Base-by-base conservation (phyloP, 352 stramenopile genomes). In the Phytophthora tentaculata region DNA sequence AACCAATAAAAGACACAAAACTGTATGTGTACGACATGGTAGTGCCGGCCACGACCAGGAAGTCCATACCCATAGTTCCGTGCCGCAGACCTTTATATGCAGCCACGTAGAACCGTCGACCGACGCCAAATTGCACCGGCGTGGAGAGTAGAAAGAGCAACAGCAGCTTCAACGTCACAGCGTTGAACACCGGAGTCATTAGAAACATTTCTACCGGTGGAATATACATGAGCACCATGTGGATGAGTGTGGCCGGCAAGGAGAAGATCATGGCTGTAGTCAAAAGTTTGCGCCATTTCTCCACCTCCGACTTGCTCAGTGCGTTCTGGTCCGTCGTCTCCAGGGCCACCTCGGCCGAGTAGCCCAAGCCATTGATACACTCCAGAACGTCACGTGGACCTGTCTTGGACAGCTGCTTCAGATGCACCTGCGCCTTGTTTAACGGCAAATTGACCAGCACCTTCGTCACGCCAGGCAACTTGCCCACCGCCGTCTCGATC, bases 61-160 rank as follows among this genome's bases (percentile, higher is more conserved):
- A 96, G 56, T 94, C 88, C 89, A 96, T 97, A n/a, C 89, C 89
- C 79, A 95, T 92, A 55, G 92, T 89, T 1, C 89, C 84, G 53
- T 96, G 89, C 67, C 91, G 79, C 13, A 96, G 37, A 12, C 88
- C 87, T 54, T 94, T 94, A 70, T 80, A 95, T 4, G 89, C 87
- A 0, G 83, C 89, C 47, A 92, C 74, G 67, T 97, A 95, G 67
- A 92, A 97, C 3, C 89, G 80, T 32, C 73, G 59, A 6, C 90
- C 90, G 1, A 95, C 83, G 24, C 81, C 79, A 68, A 97, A 97
- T 54, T 97, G 90, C 6, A 97, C 83, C 2, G 90, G 88, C 12
- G 90, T 96, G 10, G 86, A 74, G 22, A 97, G 54, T 47, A 95
- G 20, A 56, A 94, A 95, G 73, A 97, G 86, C n/a, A 97, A 64